Conservation (phyloP, 2,329 filamentous ascomycete species). For the Pseudocercospora pini-densiflorae region DNA sequence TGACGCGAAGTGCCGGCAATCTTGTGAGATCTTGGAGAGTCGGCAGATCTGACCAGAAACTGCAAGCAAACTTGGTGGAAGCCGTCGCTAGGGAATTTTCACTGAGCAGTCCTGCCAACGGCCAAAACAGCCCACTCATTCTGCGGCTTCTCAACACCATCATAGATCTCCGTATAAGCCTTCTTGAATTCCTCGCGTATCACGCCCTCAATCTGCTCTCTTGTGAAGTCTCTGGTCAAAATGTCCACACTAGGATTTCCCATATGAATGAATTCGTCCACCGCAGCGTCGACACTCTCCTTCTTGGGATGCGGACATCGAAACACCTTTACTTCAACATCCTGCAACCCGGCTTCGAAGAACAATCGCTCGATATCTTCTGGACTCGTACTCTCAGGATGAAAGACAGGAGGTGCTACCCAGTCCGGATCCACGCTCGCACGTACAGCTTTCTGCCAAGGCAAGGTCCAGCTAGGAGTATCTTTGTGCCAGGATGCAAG, state of each 20-base stretch:
- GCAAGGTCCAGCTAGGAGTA: constrained; percentile 5
- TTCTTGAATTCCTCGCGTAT: constrained; percentile 11
- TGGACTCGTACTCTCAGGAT: constrained; percentile 5
- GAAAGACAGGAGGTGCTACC: constrained; percentile 11
- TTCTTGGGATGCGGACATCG: constrained; percentile 14
- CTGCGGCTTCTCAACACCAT: constrained; percentile 16
- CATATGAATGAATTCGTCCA: constrained; percentile 19
- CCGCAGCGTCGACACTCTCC: constrained; percentile 12
- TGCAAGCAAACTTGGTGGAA: no score
- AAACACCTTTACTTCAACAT: constrained; percentile 11
- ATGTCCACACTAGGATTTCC: constrained; percentile 17
- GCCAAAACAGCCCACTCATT: constrained; percentile 9
- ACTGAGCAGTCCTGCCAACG: constrained; percentile 10
- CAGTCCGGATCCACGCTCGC: constrained; percentile 7
- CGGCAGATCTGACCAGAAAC: no score
- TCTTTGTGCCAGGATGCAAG: constrained; percentile 22
- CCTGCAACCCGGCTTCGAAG: not conserved
- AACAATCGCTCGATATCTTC: constrained; percentile 11
- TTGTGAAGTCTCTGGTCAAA: constrained; percentile 15
- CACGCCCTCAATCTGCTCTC: constrained; percentile 47
- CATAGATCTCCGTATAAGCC: constrained; percentile 11
- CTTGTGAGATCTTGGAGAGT: no score
- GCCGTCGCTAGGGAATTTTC: not conserved
- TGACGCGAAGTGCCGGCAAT: no score
- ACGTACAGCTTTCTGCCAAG: constrained; percentile 18